These are phyloP conservation scores for Chimonanthus salicifolius DNA, from an alignment of 164 flowering plant species.

Conservation along the genomic window DNA sequence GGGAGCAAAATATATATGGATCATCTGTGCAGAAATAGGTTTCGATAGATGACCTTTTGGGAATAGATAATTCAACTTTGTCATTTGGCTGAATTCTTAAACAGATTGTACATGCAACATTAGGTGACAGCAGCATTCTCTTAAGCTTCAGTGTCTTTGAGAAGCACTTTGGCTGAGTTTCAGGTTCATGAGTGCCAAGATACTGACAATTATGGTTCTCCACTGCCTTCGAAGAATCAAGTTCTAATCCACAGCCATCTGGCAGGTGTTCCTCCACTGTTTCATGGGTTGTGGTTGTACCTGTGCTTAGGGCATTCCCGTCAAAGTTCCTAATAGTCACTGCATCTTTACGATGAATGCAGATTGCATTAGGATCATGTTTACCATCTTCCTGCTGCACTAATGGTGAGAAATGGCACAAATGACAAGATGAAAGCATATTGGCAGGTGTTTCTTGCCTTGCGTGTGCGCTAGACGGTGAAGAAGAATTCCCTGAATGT, in stretches of 20 bases:
- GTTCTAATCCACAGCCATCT: conserved; percentile 10
- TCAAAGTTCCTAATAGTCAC: conserved; percentile 43
- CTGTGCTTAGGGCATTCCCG: conserved; percentile 50
- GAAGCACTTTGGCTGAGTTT: conserved; percentile 43
- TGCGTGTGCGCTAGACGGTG: conserved; percentile 31
- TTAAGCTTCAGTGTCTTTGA: conserved; percentile 28
- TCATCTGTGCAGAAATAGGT: conserved; percentile 30
- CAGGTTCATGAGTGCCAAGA: conserved; percentile 27
- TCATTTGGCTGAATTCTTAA: conserved; percentile 24
- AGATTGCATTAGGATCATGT: conserved; percentile 1
- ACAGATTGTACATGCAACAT: conserved; percentile 24
- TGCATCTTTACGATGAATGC: conserved; percentile 25
- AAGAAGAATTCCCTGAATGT: conserved; percentile 31
- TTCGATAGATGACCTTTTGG: conserved; percentile 26
- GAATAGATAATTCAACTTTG: conserved; percentile 30
- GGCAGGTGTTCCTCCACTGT: conserved; percentile 22
- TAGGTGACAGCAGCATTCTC: conserved; percentile 25
- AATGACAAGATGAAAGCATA: conserved; percentile 32
- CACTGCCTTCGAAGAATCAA: conserved; percentile 14
- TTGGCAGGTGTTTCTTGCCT: conserved; percentile 26
- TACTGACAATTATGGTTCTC: conserved; percentile 6
- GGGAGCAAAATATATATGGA: conserved; percentile 26
- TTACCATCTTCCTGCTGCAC: not conserved
- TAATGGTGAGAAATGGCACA: conserved; percentile 27
- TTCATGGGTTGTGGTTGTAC: conserved; percentile 17